phyloP scores from a whole-genome alignment of 1,284 basidiomycete genomes.

The Xerocomus amazonicus region DNA sequence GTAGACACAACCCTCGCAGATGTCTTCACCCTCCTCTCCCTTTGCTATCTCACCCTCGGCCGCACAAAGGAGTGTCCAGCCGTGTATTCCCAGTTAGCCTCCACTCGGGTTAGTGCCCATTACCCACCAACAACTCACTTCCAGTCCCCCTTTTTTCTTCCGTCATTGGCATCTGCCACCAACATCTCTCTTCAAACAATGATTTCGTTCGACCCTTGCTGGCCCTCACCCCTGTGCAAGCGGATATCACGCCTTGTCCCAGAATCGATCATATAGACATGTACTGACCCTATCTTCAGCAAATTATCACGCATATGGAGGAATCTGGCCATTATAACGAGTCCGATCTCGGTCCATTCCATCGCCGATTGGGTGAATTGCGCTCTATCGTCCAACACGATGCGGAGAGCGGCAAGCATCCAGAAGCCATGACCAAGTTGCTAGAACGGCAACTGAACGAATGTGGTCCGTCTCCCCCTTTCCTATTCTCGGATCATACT shows the following conservation, averaged over 20 bases:
- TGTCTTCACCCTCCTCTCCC: constrained; percentile 87
- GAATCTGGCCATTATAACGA: constrained; percentile 93
- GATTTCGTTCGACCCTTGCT: constrained; percentile 10
- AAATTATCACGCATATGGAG: constrained; percentile 91
- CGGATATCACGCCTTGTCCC: constrained; percentile 22
- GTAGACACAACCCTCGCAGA: constrained; percentile 91
- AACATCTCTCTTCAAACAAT: background rate
- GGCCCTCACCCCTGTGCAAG: constrained; percentile 26
- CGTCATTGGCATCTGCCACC: constrained; percentile 1
- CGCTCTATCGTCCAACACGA: constrained; percentile 82
- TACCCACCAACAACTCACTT: background rate
- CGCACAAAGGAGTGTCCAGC: constrained; percentile 91
- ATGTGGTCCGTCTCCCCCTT: constrained; percentile 64
- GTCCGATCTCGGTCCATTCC: constrained; percentile 82
- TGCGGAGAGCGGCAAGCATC: constrained; percentile 78
- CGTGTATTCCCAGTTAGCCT: constrained; percentile 90
- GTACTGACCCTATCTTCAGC: constrained; percentile 49
- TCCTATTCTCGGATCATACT: constrained; percentile 11
- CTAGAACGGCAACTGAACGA: constrained; percentile 89
- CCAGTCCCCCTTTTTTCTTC: constrained; percentile 5
- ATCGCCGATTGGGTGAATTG: constrained; percentile 73
- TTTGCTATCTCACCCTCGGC: constrained; percentile 92
- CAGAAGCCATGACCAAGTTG: constrained; percentile 84
- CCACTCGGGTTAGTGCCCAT: constrained; percentile 75
- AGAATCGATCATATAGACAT: constrained; percentile 20